Evolutionary conservation across 2,329 filamentous ascomycete genomes (phyloP), one percentile per base, ranked within the genome.

Genomic region (Talaromyces sp.): DNA sequence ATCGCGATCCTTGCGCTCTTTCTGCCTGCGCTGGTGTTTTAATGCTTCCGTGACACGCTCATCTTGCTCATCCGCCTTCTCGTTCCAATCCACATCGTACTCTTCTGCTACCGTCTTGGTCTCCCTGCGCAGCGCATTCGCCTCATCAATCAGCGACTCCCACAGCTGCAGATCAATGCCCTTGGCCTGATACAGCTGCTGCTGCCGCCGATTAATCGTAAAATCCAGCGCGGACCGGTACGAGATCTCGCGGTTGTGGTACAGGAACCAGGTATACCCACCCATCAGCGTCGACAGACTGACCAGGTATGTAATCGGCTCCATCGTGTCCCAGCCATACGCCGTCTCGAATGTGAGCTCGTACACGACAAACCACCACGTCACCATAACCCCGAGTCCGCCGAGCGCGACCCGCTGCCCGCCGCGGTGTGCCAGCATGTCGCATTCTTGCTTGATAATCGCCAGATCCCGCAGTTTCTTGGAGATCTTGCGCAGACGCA

Each of bases 191-290:
- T 97, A 96, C 11, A 96, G 79, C 58, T 87, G 85, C 59, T 85
- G 83, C 75, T 96, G 92, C 5, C 92, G 84, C 39, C 87, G 83
- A 42, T 86, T 91, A 42, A 96, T 89, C 7, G 93, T 96, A 59
- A 96, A 83, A 72, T 96, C 93, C 78, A 96, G 86, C 30, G 93
- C 92, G 2, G 88, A 88, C 67, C 90, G 88, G 79, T 96, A 96
- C 65, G 86, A 91, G 11, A 96, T 87, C 75, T 96, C 92, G 22
- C 90, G 86, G 77, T 93, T 96, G 78, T 96, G 91, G 76, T 93
- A 96, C 13, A 96, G 79, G 73, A 97, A 96, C 91, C 92, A 97
- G 59, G 96, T 81, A 70, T 97, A 97, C 66, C 92, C 93, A 8
- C 88, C 88, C 79, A 96, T 96, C 70, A 96, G 85, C 13, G 90